These are phyloP conservation scores for Penicillium sclerotiorum DNA, from an alignment of 2,329 filamentous ascomycete genomes.

Conservation along the genomic window DNA sequence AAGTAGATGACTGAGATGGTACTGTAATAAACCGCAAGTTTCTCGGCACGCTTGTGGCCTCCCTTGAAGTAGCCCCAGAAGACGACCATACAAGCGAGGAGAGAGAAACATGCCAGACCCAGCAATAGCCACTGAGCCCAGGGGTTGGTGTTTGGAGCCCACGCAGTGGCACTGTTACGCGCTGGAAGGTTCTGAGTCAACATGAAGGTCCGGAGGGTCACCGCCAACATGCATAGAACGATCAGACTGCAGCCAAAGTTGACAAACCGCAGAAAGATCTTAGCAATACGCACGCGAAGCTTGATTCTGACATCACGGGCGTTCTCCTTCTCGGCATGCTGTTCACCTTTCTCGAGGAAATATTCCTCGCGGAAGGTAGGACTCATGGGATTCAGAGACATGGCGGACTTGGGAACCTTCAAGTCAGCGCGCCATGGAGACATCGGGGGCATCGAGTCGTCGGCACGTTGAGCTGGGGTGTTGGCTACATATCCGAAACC, in stretches of 20 bases:
- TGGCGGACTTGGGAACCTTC: constrained; percentile 80
- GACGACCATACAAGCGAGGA: constrained; percentile 75
- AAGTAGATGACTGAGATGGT: constrained; percentile 93
- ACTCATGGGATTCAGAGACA: constrained; percentile 78
- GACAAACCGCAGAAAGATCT: constrained; percentile 90
- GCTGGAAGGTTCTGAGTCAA: constrained; percentile 73
- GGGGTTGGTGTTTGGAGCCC: constrained; percentile 75
- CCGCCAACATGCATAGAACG: constrained; percentile 83
- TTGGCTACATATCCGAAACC: constrained; percentile 87
- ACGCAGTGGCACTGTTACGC: constrained; percentile 80
- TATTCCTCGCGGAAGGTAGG: constrained; percentile 91
- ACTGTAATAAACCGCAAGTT: constrained; percentile 93
- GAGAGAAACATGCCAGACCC: constrained; percentile 75
- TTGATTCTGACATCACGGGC: constrained; percentile 89
- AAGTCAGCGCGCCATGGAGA: constrained; percentile 88
- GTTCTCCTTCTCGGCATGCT: constrained; percentile 80
- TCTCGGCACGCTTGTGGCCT: constrained; percentile 85
- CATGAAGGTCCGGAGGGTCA: constrained; percentile 92
- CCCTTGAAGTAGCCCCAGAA: constrained; percentile 86
- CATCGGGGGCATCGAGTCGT: constrained; percentile 65
- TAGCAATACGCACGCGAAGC: constrained; percentile 85
- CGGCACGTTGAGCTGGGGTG: constrained; percentile 51
- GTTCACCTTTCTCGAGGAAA: constrained; percentile 80
- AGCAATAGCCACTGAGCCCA: constrained; percentile 92
- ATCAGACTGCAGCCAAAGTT: constrained; percentile 98